Base-by-base conservation (phyloP, 2,329 filamentous ascomycete species). In the Epichloe gansuensis region DNA sequence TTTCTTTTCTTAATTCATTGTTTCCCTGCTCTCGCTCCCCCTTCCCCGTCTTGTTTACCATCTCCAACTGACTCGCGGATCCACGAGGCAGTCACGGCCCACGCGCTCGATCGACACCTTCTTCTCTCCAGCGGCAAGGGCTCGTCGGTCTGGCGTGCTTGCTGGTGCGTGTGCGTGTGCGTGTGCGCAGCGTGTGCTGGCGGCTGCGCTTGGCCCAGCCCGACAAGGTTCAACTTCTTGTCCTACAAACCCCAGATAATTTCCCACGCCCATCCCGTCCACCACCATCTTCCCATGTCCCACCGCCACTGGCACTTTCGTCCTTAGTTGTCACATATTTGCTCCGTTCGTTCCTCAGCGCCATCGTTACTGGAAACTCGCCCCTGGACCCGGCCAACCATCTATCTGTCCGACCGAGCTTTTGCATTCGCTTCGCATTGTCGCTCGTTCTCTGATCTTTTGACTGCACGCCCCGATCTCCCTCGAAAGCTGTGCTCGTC, bases 251-350 rank as follows among this genome's bases (percentile, higher is more conserved):
- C 58, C 58, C 59, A 59, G 59, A 60, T 54, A 51, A 56, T 60
- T 55, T 60, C 59, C 59, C 58, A 57, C 57, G 50, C 55, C 57
- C 52, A 28, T 55, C 31, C 53, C 53, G 49, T 51, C 52, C 53
- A 53, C 54, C 54, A 52, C 57, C 57, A 56, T 60, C 58, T 61
- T 61, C 64, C 55, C 56, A 60, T 59, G 65, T 67, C 55, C 55
- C 55, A 56, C 56, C 48, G 54, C 50, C 48, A 52, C 44, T 53
- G 52, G 44, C 52, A 51, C 48, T 53, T 51, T 53, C 51, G 54
- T 55, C 55, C 46, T 54, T 45, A 38, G 43, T 53, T 48, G 52
- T 52, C 54, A 49, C 52, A 52, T 47, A 28, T 50, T 51, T 45
- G 39, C 51, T 54, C 12, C 50, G 45, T 38, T 52, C 52, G 52